Evolutionary conservation across 1,139 yeast genomes (phyloP).

Genomic region (Kurtzmaniella quercitrusa): DNA sequence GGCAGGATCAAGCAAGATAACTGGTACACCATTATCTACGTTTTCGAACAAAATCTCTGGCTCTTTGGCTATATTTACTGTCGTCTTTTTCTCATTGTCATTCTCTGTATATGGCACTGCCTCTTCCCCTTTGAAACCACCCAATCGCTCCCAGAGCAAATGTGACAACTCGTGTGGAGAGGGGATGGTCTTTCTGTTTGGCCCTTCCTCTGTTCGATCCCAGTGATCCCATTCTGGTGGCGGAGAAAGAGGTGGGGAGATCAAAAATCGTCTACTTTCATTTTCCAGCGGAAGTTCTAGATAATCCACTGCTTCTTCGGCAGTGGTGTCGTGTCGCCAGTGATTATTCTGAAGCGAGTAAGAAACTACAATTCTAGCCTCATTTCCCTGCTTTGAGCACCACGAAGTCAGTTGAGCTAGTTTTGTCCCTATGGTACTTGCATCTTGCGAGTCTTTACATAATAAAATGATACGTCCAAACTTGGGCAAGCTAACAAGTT

Average conservation of each 20-base stretch:
- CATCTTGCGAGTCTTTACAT: constrained; percentile 22
- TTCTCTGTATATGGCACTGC: constrained; percentile 21
- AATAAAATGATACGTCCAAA: constrained; percentile 34
- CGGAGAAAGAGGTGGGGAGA: constrained; percentile 47
- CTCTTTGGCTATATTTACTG: constrained; percentile 16
- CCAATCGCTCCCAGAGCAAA: constrained; percentile 43
- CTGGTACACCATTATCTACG: constrained; percentile 34
- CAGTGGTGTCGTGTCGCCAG: constrained; percentile 11
- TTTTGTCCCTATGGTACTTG: constrained; percentile 13
- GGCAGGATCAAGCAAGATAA: constrained; percentile 31
- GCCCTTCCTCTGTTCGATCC: constrained; percentile 42
- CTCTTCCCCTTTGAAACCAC: constrained; percentile 34
- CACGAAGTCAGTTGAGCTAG: constrained; percentile 10
- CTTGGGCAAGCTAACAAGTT: constrained; percentile 32
- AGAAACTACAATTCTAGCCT: constrained; percentile 14
- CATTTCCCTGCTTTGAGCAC: constrained; percentile 5
- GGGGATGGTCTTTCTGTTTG: constrained; percentile 30
- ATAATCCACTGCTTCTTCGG: constrained; percentile 19
- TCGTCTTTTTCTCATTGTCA: constrained; percentile 2
- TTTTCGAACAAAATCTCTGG: constrained; percentile 39
- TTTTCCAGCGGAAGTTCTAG: constrained; percentile 41
- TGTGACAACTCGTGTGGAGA: constrained; percentile 42
- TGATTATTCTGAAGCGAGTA: constrained; percentile 35
- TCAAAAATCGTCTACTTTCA: constrained; percentile 37
- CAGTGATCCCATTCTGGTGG: constrained; percentile 47